Percentiles rank a stretch among this genome's conserved stretches.
Evolutionary conservation across 306 rosid species (phyloP).

Genomic region (Sicyos baderoa): DNA sequence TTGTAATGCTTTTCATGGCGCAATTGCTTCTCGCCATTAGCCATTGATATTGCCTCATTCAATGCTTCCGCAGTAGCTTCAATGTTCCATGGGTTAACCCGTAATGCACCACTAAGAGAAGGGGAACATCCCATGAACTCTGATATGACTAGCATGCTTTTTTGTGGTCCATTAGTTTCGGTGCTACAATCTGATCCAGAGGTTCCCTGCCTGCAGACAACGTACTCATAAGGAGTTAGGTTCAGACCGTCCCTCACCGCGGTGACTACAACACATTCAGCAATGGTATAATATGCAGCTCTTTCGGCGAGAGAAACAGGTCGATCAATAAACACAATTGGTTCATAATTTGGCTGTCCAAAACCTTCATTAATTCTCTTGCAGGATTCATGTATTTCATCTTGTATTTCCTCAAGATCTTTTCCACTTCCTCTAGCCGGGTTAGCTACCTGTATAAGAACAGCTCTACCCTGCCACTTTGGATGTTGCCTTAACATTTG

Average conservation of each 20-base stretch:
- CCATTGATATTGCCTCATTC: constrained; percentile 54
- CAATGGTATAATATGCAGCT: constrained; percentile 41
- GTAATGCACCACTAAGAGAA: constrained; percentile 59
- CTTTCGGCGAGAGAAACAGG: constrained; percentile 45
- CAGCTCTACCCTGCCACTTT: constrained; percentile 46
- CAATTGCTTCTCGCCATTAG: constrained; percentile 48
- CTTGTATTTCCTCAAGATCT: constrained; percentile 52
- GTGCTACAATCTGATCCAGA: constrained; percentile 26
- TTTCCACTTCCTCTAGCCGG: constrained; percentile 57
- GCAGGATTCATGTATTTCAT: constrained; percentile 34
- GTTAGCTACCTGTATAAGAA: constrained; percentile 46
- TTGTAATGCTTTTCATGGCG: constrained; percentile 61
- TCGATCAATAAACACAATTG: constrained; percentile 42
- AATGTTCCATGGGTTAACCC: constrained; percentile 60
- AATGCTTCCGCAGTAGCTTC: constrained; percentile 59
- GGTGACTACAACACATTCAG: constrained; percentile 51
- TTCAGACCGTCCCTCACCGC: constrained; percentile 70
- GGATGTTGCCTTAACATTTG: constrained; percentile 52
- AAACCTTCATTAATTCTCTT: constrained; percentile 38
- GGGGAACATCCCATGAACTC: constrained; percentile 69
- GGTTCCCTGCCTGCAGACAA: constrained; percentile 57
- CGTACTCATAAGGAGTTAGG: constrained; percentile 54
- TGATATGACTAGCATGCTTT: constrained; percentile 56
- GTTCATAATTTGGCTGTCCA: constrained; percentile 40
- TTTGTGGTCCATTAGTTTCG: constrained; percentile 29